Base-by-base conservation (phyloP, 2,329 filamentous ascomycete genomes). In the Clonostachys byssicola region DNA sequence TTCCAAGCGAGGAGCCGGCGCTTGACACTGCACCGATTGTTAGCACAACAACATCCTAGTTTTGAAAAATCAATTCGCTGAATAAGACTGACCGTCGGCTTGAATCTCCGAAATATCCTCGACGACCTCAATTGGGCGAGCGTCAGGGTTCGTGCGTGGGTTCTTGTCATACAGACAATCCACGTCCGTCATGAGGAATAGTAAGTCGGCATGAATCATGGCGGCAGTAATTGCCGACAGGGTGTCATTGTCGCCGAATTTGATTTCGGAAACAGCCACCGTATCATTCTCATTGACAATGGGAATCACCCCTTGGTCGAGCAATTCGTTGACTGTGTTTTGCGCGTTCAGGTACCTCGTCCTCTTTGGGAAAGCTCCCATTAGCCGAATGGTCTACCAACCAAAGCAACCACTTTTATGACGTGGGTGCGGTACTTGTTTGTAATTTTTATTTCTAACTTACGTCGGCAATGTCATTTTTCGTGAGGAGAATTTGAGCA, bases 241-340 rank as follows among this genome's bases (percentile, higher is more conserved):
- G 2, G 94, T 99, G 67, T 99, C 94, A 59, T 99, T 99, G 74
- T 99, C 94, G 55, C 94, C 94, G 62, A 99, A 99, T 74, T 97
- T 97, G 72, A 99, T 99, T 78, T 99, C 94, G 41, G 92, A 89
- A 54, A 99, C 94, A 20, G 92, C 90, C 47, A 99, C 73, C 4
- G 94, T 99, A 66, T 99, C 94, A 67, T 99, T 99, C 70, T 99
- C 94, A 60, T 99, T 99, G 53, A 99, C 94, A 58, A 99, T 96
- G 10, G 94, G 94, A 52, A 99, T 95, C 23, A 97, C 92, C 3
- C 92, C 92, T 86, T 96, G 94, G 59, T 92, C 85, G 16, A 99
- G 73, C 42, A 97, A 78, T 66, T 96, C 90, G 45, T 83, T 80
- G 63, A 99, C 89, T 0, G 94, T 97, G 62, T 96, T 96, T 68